These are phyloP conservation scores for Leishmania amazonensis DNA, from an alignment of 208 protist genomes.

Conservation along the genomic window DNA sequence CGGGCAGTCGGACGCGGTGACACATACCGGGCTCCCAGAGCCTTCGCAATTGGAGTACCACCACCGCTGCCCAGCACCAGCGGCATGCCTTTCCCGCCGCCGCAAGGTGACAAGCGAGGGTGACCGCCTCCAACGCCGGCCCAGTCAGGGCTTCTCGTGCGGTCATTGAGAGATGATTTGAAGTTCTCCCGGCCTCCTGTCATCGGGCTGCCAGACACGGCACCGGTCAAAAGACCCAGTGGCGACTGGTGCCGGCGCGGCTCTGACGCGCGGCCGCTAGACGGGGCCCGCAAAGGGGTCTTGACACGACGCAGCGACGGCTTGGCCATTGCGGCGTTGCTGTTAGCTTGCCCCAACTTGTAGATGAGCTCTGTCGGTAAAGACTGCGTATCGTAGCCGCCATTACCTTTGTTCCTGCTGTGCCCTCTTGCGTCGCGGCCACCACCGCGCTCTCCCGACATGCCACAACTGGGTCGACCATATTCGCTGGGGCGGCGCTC, in stretches of 20 bases:
- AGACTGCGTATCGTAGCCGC: constrained; percentile 64
- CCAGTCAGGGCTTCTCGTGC: background rate
- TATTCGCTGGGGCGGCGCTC: constrained; percentile 9
- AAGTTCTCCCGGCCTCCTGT: constrained; percentile 1
- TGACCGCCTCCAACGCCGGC: background rate
- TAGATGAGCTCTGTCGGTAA: constrained; percentile 67
- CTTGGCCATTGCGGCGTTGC: constrained; percentile 9
- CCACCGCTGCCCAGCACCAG: constrained; percentile 10
- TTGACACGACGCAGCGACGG: constrained; percentile 6
- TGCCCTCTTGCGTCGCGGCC: background rate
- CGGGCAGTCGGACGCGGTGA: constrained; percentile 22
- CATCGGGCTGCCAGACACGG: constrained; percentile 9
- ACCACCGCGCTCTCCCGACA: constrained; percentile 15
- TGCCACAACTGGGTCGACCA: constrained; percentile 7
- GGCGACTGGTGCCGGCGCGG: constrained; percentile 13
- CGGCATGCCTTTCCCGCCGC: background rate
- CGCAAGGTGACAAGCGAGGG: background rate
- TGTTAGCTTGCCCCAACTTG: constrained; percentile 33
- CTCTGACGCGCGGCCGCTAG: constrained; percentile 19
- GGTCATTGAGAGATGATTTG: background rate
- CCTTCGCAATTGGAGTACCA: constrained; percentile 4
- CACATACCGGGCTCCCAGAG: background rate
- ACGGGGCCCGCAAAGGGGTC: constrained; percentile 20
- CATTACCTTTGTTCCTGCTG: constrained; percentile 1
- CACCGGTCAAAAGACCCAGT: background rate